Evolutionary conservation across 2,329 filamentous ascomycete genomes (phyloP), one percentile per base, ranked within the genome.

Genomic region (Cytospora piceae): DNA sequence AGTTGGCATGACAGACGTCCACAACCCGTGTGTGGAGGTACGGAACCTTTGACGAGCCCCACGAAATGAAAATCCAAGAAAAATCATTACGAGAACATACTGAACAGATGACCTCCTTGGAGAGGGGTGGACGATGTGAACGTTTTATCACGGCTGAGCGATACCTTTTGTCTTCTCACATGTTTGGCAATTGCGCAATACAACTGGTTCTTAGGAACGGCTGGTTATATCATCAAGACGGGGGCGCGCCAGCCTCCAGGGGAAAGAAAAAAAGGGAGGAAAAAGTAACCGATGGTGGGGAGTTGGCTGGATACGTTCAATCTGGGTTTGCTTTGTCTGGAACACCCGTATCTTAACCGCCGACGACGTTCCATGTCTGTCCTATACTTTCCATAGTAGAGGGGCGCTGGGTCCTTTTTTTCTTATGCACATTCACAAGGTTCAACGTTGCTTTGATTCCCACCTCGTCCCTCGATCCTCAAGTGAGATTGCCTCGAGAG

Each of bases 51-150:
- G 27, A 61, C 24, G 58, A 56, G n/a, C 39, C 39, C 39, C 60
- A 53, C 37, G 17, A 31, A 52, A 17, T 27, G 14, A 55, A 61
- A 55, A 49, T 37, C 8, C n/a, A 14, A 34, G 15, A 31, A 55
- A 22, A 49, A 49, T 32, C 29, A 57, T 57, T 12, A 34, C n/a
- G 15, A 57, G 54, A 32, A 63, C n/a, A 51, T 46, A 63, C 37
- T 42, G 46, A 24, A 49, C 46, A n/a, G 22, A 49, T 49, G 46
- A 49, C n/a, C 46, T 49, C 46, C 46, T 22, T 14, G n/a, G 9
- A 14, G 42, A 6, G n/a, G 46, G 46, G 46, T 24, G 46, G 46
- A 24, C 20, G 46, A 49, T 24, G 46, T 49, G n/a, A 49, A 49
- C 46, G 22, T n/a, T 22, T 22, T n/a, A 24, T 22, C 46, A 24